Percentiles rank a stretch among this genome's conserved stretches.
phyloP scores from a whole-genome alignment of 768 basidiomycete species.

The Lentinula lateritia region DNA sequence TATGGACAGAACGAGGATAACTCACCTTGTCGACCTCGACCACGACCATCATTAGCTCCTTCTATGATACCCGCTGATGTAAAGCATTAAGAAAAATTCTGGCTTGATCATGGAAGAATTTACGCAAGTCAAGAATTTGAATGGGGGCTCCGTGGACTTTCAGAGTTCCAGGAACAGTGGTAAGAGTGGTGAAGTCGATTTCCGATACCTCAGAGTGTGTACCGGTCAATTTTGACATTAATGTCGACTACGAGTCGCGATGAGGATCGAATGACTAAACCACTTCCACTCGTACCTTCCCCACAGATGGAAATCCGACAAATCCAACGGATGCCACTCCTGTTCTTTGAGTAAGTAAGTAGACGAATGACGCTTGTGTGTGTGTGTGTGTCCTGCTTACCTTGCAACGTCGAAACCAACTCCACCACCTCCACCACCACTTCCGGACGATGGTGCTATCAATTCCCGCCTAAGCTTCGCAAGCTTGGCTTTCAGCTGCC shows the following conservation, averaged over 20 bases:
- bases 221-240: constrained; percentile 95
- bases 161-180: constrained; percentile 47
- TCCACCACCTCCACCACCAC: constrained; percentile 85
- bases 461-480: constrained; percentile 95
- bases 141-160: constrained; percentile 96
- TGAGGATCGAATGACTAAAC: background rate
- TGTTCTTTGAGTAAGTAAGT: constrained; percentile 43
- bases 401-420: constrained; percentile 95
- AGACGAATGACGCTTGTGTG: background rate
- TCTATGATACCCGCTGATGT: constrained; percentile 89
- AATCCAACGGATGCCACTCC: constrained; percentile 97
- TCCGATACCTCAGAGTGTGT: constrained; percentile 95
- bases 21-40: constrained; percentile 89
- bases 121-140: constrained; percentile 89
- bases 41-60: constrained; percentile 93
- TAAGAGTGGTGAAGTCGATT: constrained; percentile 95
- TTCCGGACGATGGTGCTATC: constrained; percentile 66
- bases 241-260: constrained; percentile 56
- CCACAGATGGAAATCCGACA: constrained; percentile 89
- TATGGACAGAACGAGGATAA: constrained; percentile 9
- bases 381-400: constrained; percentile 14
- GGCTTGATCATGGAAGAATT: constrained; percentile 21
- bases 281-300: constrained; percentile 53
- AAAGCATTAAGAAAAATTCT: background rate
- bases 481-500: constrained; percentile 96